A percentile compares a stretch with the other conserved stretches of the same genome.
Evolutionary conservation across 768 basidiomycete species (phyloP).

Genomic region (Mycena amicta): DNA sequence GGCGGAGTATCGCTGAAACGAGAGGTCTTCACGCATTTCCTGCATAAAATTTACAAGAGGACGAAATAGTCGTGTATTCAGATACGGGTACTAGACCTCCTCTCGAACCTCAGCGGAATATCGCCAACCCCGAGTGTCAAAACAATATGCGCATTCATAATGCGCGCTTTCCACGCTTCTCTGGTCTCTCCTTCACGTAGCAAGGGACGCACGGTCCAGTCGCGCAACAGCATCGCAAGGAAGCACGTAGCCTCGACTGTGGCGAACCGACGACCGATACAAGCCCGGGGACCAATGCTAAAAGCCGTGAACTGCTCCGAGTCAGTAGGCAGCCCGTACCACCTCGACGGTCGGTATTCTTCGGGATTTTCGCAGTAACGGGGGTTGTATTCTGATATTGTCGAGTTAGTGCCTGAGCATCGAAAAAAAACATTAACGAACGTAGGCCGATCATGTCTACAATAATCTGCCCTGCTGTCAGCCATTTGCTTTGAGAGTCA

Average conservation of each 20-base stretch:
- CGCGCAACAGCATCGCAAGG: conserved; percentile 42
- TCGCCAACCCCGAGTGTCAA: conserved; percentile 28
- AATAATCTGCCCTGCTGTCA: conserved; percentile 30
- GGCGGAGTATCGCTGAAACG: conserved; percentile 46
- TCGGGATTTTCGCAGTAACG: conserved; percentile 50
- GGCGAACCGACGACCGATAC: conserved; percentile 49
- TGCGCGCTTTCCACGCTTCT: conserved; percentile 27
- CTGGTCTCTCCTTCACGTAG: conserved; percentile 32
- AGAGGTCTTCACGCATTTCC: conserved; percentile 81
- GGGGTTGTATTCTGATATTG: conserved; percentile 46
- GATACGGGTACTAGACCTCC: too few species aligned
- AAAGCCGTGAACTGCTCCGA: conserved; percentile 24
- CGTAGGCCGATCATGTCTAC: conserved; percentile 54
- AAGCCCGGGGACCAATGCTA: conserved; percentile 39
- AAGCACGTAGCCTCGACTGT: conserved; percentile 45
- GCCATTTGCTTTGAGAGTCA: neutral
- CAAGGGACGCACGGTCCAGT: conserved; percentile 43
- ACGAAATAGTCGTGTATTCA: too few species aligned
- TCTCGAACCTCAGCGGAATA: conserved; percentile 21
- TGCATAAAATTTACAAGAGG: conserved; percentile 76
- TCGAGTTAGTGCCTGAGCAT: neutral
- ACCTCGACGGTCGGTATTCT: conserved; percentile 50
- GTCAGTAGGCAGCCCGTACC: conserved; percentile 44
- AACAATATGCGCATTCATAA: conserved; percentile 25
- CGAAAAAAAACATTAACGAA: conserved; percentile 33